These are phyloP conservation scores for Nicotiana noctiflora DNA, from an alignment of 257 asterid species.

Conservation along the genomic window DNA sequence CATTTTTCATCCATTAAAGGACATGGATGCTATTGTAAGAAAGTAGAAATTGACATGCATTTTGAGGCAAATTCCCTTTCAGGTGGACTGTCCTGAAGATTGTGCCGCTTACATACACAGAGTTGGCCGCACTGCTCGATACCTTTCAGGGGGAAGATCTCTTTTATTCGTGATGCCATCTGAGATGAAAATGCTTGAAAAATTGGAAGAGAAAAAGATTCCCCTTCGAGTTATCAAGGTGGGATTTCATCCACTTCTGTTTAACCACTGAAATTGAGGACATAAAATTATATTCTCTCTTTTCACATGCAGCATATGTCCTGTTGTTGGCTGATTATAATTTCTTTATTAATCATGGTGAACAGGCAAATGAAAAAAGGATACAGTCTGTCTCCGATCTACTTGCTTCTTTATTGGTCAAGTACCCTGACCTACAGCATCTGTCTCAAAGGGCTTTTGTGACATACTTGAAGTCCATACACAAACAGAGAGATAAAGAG, in stretches of 20 bases:
- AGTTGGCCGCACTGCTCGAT: constrained; percentile 99
- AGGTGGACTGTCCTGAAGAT: constrained; percentile 97
- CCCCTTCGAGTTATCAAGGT: constrained; percentile 72
- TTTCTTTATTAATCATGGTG: neutral
- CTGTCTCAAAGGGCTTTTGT: constrained; percentile 82
- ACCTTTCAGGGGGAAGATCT: constrained; percentile 79
- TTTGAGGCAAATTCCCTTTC: constrained; percentile 11
- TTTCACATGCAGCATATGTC: neutral
- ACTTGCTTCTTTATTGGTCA: constrained; percentile 74
- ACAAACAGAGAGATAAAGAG: constrained; percentile 76
- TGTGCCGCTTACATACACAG: constrained; percentile 88
- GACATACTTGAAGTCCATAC: constrained; percentile 81
- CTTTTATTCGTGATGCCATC: constrained; percentile 77
- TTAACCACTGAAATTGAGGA: neutral
- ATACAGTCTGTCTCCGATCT: constrained; percentile 76
- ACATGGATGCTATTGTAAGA: neutral
- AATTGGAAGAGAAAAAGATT: constrained; percentile 73
- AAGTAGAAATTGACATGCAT: neutral
- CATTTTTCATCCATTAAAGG: neutral
- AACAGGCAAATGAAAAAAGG: constrained; percentile 66
- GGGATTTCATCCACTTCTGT: neutral
- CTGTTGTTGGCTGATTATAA: constrained; percentile 2
- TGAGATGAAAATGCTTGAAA: constrained; percentile 72
- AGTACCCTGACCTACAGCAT: constrained; percentile 62
- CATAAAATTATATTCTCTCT: neutral